phyloP scores from a whole-genome alignment of 345 rosid species.

The Syzygium jambos region DNA sequence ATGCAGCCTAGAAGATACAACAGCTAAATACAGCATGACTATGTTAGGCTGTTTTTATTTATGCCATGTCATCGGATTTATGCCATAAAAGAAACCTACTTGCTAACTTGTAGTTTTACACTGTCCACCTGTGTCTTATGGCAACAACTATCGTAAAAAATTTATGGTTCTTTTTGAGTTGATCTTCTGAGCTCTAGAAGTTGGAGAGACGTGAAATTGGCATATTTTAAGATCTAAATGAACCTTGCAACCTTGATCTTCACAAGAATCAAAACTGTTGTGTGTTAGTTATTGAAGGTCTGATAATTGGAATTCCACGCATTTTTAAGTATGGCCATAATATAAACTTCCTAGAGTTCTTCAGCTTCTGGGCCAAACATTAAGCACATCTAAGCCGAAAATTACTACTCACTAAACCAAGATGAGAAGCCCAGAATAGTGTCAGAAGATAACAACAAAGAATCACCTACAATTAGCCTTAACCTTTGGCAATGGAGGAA shows the following conservation, averaged over 20 bases:
- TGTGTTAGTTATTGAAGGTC: background rate
- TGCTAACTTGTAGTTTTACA: background rate
- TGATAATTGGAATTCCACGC: background rate
- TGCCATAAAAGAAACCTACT: background rate
- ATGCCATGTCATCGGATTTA: background rate
- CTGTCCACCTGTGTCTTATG: background rate
- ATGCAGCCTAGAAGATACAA: background rate
- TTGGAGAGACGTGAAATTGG: background rate
- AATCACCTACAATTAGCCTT: background rate
- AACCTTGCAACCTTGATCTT: background rate
- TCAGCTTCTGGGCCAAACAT: background rate
- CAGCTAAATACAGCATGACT: background rate
- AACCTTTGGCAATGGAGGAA: background rate
- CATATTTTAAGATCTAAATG: background rate
- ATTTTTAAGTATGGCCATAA: background rate
- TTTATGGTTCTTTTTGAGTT: background rate
- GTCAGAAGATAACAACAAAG: background rate
- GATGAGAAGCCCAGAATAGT: background rate
- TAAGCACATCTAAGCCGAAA: background rate
- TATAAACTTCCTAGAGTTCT: background rate
- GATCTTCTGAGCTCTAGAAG: background rate
- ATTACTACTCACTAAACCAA: background rate
- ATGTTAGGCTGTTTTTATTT: background rate
- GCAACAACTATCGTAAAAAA: background rate
- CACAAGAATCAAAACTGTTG: background rate